phyloP scores from a whole-genome alignment of 176 grass and related monocot genomes.

The Triticum timopheevii region DNA sequence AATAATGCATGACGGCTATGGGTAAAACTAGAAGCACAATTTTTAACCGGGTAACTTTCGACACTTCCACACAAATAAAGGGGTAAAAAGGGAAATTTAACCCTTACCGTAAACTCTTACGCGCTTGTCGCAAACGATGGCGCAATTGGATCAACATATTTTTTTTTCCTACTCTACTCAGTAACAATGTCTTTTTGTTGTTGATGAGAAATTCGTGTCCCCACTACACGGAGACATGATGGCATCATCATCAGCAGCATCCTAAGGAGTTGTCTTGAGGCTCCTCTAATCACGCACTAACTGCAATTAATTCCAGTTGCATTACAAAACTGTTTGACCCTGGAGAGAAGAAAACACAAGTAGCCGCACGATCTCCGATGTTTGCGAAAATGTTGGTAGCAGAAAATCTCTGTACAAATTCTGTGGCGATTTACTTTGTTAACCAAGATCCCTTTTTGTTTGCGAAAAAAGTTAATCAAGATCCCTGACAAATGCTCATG shows the following conservation, averaged over 20 bases:
- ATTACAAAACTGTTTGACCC: conserved; percentile 45
- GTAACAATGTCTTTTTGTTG: neutral
- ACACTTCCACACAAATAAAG: neutral
- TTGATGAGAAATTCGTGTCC: neutral
- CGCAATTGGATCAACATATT: neutral
- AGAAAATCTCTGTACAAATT: too few relatives aligned
- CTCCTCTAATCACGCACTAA: conserved; percentile 16
- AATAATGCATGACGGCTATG: neutral
- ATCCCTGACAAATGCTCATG: too few relatives aligned
- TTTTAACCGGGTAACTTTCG: neutral
- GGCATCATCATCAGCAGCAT: neutral
- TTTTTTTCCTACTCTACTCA: neutral
- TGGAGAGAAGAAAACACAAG: conserved; percentile 10
- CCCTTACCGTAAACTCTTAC: neutral
- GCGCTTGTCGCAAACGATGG: neutral
- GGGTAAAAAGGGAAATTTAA: neutral
- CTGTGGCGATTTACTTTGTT: too few relatives aligned
- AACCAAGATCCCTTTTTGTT: too few relatives aligned
- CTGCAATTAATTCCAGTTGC: conserved; percentile 4
- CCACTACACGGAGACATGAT: neutral
- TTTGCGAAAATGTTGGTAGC: too few relatives aligned
- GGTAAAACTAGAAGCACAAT: too few relatives aligned
- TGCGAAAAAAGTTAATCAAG: too few relatives aligned
- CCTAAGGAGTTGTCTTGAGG: neutral
- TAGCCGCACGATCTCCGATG: neutral